Base-by-base conservation (phyloP, 2,329 filamentous ascomycete species). In the Alternaria metachromatica region DNA sequence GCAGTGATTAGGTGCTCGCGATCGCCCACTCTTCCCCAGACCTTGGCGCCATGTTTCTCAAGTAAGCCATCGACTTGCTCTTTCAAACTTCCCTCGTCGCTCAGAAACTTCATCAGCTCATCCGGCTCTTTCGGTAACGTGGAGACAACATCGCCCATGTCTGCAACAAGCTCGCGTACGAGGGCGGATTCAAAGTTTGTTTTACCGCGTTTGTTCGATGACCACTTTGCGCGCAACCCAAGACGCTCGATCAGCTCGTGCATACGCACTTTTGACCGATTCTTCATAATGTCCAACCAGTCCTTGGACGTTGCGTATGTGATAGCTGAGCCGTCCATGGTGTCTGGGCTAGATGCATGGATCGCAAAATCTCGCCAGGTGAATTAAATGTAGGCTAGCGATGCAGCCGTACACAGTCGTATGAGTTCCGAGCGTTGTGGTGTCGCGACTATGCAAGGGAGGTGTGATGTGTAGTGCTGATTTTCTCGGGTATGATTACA, bases 251-350 rank as follows among this genome's bases (percentile, higher is more conserved):
- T 79, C n/a, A 79, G 62, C 57, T 78, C 76, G 58, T 79, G 77
- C 77, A 79, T 79, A 54, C 76, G 73, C 28, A 77, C 67, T 58
- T 76, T 77, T 30, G 74, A 77, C 12, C 76, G 65, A 58, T 79
- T 79, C 53, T 77, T 77, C 76, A 78, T 78, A 21, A 78, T 77
- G 61, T 79, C 77, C 53, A 78, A 64, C 77, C 77, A 79, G 68
- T 79, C 76, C 61, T 77, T 77, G 46, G 72, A 70, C 55, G 68
- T 71, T 45, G 76, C 76, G 58, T 78, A 78, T 9, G 64, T 63
- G 45, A 78, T 75, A 25, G 68, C 67, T 15, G 68, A 64, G 60
- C 71, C 61, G 56, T 76, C 70, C 72, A 75, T 74, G 60, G 55
- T 58, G 60, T 30, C 15, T 57, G 61, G 41, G 25, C 53, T 55